Evolutionary conservation across 164 flowering plant genomes (phyloP).

Genomic region (Hamamelis virginiana): DNA sequence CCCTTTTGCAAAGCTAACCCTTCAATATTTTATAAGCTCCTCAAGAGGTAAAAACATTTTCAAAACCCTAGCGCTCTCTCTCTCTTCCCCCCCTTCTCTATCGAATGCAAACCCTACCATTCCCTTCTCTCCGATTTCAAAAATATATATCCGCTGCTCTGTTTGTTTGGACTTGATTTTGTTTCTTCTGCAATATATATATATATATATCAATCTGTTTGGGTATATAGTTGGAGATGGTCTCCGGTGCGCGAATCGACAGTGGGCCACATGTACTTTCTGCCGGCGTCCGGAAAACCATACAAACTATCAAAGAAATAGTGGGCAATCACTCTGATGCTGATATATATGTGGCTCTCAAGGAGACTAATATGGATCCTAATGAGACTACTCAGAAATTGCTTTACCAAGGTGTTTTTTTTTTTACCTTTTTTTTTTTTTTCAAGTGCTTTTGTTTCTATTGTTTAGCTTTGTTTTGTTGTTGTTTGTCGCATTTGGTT

Average conservation of each 20-base stretch:
- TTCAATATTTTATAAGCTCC: neutral
- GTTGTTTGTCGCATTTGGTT: neutral
- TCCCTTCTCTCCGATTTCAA: slow-evolving; percentile 5
- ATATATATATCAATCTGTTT: neutral
- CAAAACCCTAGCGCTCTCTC: slow-evolving; percentile 38
- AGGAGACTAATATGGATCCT: slow-evolving; percentile 86
- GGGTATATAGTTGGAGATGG: slow-evolving; percentile 32
- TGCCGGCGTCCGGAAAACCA: slow-evolving; percentile 51
- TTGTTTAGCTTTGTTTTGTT: neutral
- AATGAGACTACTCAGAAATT: slow-evolving; percentile 78
- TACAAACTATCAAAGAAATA: slow-evolving; percentile 73
- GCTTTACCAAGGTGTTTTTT: slow-evolving; percentile 66
- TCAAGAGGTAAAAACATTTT: slow-evolving; percentile 18
- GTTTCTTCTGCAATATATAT: neutral
- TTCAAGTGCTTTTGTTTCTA: neutral
- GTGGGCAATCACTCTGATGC: slow-evolving; percentile 79
- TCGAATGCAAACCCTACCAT: slow-evolving; percentile 17
- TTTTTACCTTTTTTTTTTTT: neutral
- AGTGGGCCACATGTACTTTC: slow-evolving; percentile 41
- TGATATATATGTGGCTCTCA: slow-evolving; percentile 68
- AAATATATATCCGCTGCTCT: neutral
- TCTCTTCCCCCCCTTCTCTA: slow-evolving; percentile 8
- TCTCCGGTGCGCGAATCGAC: slow-evolving; percentile 39
- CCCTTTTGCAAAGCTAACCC: neutral
- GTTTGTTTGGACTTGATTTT: slow-evolving; percentile 5